A percentile compares a stretch with the other conserved stretches of the same genome.
phyloP scores from a whole-genome alignment of 257 asterid genomes.

The Lycium ferocissimum region DNA sequence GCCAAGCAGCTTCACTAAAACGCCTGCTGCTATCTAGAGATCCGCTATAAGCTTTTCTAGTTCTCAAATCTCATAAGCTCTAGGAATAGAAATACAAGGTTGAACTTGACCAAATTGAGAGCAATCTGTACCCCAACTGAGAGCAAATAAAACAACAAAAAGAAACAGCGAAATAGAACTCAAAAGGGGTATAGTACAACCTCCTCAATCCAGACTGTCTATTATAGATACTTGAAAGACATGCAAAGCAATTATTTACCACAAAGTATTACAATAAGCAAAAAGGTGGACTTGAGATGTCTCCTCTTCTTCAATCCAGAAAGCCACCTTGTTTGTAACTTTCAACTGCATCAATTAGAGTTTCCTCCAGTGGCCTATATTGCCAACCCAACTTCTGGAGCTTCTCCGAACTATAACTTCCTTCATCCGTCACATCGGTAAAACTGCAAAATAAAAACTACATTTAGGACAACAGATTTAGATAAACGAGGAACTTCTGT shows the following conservation, averaged over 20 bases:
- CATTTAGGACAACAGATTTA: neutral
- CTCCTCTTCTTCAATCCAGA: constrained; percentile 34
- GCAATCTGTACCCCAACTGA: neutral
- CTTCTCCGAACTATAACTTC: constrained; percentile 51
- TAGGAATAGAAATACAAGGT: neutral
- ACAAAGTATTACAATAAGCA: neutral
- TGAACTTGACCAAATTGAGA: neutral
- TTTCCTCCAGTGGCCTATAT: constrained; percentile 63
- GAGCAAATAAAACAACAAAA: neutral
- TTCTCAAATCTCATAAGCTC: neutral
- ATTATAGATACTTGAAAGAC: neutral
- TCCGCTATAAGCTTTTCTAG: too few species aligned
- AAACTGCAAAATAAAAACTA: constrained; percentile 49
- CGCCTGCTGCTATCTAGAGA: neutral
- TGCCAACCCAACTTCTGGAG: constrained; percentile 75
- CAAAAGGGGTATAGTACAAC: neutral
- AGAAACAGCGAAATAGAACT: neutral
- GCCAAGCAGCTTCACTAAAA: neutral
- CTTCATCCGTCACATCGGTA: constrained; percentile 39
- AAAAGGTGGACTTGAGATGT: neutral
- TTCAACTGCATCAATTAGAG: constrained; percentile 68
- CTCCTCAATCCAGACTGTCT: neutral
- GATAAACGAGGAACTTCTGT: neutral
- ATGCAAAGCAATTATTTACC: neutral
- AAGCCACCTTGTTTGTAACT: constrained; percentile 60